Base-by-base conservation (phyloP, 805 yeast species). In the Saturnispora sekii region DNA sequence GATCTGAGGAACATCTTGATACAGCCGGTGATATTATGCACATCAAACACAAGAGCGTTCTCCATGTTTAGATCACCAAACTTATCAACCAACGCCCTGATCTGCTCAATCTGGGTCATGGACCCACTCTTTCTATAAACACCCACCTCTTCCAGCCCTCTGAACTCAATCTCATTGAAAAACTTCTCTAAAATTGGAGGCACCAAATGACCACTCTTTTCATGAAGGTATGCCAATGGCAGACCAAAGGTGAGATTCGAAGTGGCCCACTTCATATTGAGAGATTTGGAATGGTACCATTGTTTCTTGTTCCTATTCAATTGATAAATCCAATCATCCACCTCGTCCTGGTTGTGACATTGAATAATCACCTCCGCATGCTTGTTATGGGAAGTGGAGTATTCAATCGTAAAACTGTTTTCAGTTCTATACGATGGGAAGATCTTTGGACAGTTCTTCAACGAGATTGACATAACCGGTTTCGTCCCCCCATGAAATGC, bases 111-210 rank as follows among this genome's bases (percentile, higher is more conserved):
- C 32, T 72, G 74, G 47, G 70, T 65, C 26, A 74, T 51, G 0
- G 79, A 73, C 0, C 79, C 72, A 56, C 78, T 72, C 50, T 74
- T 76, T 60, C 97, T 77, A 61, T 90, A 90, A 11, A 90, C 69
- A 14, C 97, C 97, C 44, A 86, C 84, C 58, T 89, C 97, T 52
- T 86, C 88, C 28, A 90, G 60, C 0, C 97, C 96, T 44, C 89
- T 76, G n/a, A 69, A 64, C 61, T 90, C 97, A 51, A 90, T 84
- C 53, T 82, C 93, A 38, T 71, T 71, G 52, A 88, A 69, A 37
- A 90, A 64, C 46, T 72, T 71, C 32, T 72, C 77, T 46, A 89
- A 77, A 36, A 89, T 75, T 5, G 58, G 63, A 1, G 97, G 97
- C 30, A 79, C 66, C 2, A 63, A 49, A 0, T 77, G 64, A 9